phyloP scores from a whole-genome alignment of 2,329 filamentous ascomycete species.

The Monascus ruber region DNA sequence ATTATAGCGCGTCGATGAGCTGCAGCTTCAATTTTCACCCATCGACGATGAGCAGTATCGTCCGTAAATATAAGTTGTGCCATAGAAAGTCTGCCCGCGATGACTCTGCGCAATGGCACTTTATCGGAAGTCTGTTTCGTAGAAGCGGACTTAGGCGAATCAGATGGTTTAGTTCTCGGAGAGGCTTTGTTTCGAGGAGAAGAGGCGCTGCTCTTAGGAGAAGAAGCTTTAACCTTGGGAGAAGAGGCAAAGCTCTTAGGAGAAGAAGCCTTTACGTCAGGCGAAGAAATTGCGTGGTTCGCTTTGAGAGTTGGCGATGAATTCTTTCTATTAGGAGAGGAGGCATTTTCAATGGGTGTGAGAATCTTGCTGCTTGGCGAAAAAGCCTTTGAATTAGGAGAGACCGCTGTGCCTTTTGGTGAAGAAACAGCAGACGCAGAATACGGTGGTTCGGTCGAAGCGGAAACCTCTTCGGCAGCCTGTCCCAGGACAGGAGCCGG shows the following conservation, averaged over 20 bases:
- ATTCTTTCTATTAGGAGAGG: not conserved
- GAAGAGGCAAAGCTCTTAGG: no score
- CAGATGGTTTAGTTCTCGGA: no score
- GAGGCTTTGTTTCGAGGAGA: no score
- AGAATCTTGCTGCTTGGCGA: conserved; percentile 6
- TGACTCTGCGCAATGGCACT: not conserved
- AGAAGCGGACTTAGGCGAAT: not conserved
- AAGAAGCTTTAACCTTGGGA: no score
- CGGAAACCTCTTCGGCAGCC: conserved; percentile 1
- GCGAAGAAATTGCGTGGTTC: not conserved
- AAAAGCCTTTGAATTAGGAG: not conserved
- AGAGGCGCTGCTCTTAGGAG: no score
- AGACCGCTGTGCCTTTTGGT: conserved; percentile 1
- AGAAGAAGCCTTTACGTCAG: no score
- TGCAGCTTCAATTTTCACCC: conserved; percentile 20
- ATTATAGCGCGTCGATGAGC: conserved; percentile 23
- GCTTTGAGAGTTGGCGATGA: not conserved
- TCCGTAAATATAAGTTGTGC: conserved; percentile 4
- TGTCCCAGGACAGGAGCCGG: not conserved
- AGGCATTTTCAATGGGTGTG: conserved; percentile 10
- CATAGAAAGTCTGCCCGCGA: not conserved
- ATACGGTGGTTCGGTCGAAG: not conserved
- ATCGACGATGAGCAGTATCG: conserved; percentile 18
- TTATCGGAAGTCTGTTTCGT: not conserved
- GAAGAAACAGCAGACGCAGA: conserved; percentile 2